Percentiles rank a stretch among this genome's conserved stretches.
Conservation (phyloP, 768 basidiomycete species). For the Naganishia vaughanmartiniae region DNA sequence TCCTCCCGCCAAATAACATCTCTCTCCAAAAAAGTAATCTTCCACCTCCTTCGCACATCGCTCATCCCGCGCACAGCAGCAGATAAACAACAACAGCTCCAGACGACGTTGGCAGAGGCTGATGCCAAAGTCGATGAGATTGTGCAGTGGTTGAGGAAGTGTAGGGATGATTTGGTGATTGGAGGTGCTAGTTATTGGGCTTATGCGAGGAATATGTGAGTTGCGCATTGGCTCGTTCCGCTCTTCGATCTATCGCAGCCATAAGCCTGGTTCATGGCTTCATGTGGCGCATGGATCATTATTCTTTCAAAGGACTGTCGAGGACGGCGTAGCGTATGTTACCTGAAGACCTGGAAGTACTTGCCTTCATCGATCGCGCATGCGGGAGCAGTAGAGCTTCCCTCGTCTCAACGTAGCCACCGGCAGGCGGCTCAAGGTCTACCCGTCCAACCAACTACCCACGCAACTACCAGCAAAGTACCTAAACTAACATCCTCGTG, state of each 20-base stretch:
- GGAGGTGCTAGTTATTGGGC: conserved; percentile 39
- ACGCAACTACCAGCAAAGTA: no score
- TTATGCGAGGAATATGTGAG: conserved; percentile 49
- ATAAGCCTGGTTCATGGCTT: neutral
- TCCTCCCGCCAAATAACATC: conserved; percentile 80
- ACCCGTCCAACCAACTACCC: no score
- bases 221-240: neutral
- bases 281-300: neutral
- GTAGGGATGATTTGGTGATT: conserved; percentile 54
- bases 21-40: conserved; percentile 88
- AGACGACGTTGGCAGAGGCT: conserved; percentile 46
- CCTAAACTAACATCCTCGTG: no score
- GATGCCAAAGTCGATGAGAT: conserved; percentile 67
- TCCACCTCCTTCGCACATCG: conserved; percentile 76
- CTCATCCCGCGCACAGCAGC: conserved; percentile 53
- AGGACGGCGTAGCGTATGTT: no score
- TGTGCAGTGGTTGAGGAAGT: conserved; percentile 61
- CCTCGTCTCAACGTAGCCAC: no score
- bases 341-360: no score
- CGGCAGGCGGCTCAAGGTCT: no score
- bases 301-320: no score
- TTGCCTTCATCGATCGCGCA: no score
- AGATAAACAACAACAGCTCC: conserved; percentile 8
- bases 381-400: no score
- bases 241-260: neutral